These are phyloP conservation scores for Penicillium hordei DNA, from an alignment of 2,329 filamentous ascomycete genomes.

Conservation along the genomic window DNA sequence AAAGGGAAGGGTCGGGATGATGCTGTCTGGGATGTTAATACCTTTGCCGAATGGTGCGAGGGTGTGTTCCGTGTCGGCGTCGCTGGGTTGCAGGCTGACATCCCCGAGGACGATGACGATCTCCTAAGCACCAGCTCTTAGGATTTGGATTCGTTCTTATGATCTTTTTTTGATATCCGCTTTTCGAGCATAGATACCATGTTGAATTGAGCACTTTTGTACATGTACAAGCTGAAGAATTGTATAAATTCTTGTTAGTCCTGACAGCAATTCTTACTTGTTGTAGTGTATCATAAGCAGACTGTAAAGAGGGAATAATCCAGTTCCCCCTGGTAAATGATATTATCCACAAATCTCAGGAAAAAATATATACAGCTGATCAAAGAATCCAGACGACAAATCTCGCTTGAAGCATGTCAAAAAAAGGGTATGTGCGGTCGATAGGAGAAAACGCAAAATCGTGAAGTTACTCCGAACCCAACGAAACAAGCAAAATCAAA, in stretches of 20 bases:
- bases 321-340: not conserved
- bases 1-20: conserved; percentile 63
- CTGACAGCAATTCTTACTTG: not conserved
- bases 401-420: conserved; percentile 1
- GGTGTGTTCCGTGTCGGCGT: conserved; percentile 59
- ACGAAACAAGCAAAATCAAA: not conserved
- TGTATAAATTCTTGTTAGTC: not conserved
- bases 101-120: conserved; percentile 33
- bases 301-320: not conserved
- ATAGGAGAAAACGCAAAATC: conserved; percentile 1
- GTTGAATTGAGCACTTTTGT: conserved; percentile 13
- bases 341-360: not conserved
- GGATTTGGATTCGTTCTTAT: not conserved
- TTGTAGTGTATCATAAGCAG: not conserved
- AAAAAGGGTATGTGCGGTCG: conserved; percentile 18
- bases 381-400: not conserved
- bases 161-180: conserved; percentile 1
- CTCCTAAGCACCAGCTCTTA: conserved; percentile 20
- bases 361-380: conserved; percentile 7
- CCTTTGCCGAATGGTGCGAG: conserved; percentile 63
- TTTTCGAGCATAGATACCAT: conserved; percentile 22
- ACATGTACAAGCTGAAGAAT: not conserved
- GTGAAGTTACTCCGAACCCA: not conserved
- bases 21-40: conserved; percentile 64
- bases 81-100: conserved; percentile 32